phyloP scores from a whole-genome alignment of 2,329 filamentous ascomycete species.

The Pseudomassariella vexata region DNA sequence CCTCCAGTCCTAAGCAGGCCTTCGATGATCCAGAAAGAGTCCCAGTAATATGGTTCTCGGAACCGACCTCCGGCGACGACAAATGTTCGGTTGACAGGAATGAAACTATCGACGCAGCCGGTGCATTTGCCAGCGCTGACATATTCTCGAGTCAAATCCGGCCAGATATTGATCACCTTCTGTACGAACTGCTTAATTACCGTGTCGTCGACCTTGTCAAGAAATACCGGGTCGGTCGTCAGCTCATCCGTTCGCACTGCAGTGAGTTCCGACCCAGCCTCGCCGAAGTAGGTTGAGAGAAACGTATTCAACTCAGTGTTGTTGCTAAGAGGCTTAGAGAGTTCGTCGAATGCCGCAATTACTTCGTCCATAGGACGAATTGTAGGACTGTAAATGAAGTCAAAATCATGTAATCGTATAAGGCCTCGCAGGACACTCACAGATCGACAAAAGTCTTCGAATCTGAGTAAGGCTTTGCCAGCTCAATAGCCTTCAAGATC shows the following conservation, averaged over 20 bases:
- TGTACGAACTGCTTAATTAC: slow-evolving; percentile 54
- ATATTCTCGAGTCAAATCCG: slow-evolving; percentile 58
- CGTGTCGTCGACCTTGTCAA: slow-evolving; percentile 49
- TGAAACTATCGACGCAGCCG: slow-evolving; percentile 58
- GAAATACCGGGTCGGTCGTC: slow-evolving; percentile 50
- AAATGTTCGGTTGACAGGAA: slow-evolving; percentile 61
- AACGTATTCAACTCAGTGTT: slow-evolving; percentile 57
- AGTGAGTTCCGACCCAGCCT: slow-evolving; percentile 58
- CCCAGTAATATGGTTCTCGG: slow-evolving; percentile 67
- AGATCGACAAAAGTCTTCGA: slow-evolving; percentile 70
- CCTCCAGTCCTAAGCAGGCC: slow-evolving; percentile 60
- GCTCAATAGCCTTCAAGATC: slow-evolving; percentile 54
- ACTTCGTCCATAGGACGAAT: slow-evolving; percentile 54
- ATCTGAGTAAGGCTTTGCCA: slow-evolving; percentile 58
- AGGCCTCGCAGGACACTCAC: slow-evolving; percentile 30
- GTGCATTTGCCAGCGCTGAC: slow-evolving; percentile 46
- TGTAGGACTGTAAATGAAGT: slow-evolving; percentile 45
- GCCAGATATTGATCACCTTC: slow-evolving; percentile 66
- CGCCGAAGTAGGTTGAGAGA: slow-evolving; percentile 55
- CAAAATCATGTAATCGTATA: no score
- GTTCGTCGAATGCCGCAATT: slow-evolving; percentile 51
- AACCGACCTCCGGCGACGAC: slow-evolving; percentile 69
- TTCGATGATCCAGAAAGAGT: slow-evolving; percentile 64
- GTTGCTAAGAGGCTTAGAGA: slow-evolving; percentile 56
- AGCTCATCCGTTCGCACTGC: slow-evolving; percentile 46